Base-by-base conservation (phyloP, 106 monocot genomes). In the Hemerocallis citrina region DNA sequence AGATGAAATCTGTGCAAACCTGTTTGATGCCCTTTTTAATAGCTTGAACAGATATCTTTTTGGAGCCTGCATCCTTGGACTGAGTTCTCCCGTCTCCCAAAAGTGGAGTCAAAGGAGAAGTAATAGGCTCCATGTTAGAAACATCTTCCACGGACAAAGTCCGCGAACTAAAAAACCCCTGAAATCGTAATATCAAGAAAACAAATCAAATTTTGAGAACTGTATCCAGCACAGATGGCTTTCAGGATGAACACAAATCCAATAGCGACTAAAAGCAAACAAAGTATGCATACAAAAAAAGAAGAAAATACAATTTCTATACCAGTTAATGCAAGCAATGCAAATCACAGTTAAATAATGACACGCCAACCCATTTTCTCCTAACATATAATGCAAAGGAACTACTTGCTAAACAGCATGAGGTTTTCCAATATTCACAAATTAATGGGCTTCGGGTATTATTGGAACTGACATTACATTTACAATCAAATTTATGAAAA, bases 21-120 rank as follows among this genome's bases (percentile, higher is more conserved):
- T 81, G 80, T 74, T 70, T 74, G 52, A 85, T 85, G 27, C 73
- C 77, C 44, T 81, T 85, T 52, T 85, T 85, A 54, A 85, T 70
- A 67, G 85, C 85, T 70, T 81, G 85, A 49, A 85, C 81, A 21
- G 34, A 70, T 19, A 40, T 30, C 0, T 10, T 23, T 62, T 65
- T 85, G 27, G 60, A 44, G 20, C 15, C n/a, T 12, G 39, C 63
- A 62, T 63, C 67, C 52, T 74, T 74, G 46, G 55, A 54, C 25
- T 31, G 45, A 38, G 77, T 57, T 59, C 74, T 66, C 44, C 45
- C 49, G 15, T 69, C 70, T 62, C 77, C 77, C 38, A 51, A 49
- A 31, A 74, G 19, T 28, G 76, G 81, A 20, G 59, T 76, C 56
- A 82, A 59, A 54, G 82, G 82, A 57, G 82, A 82, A 48, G 82